Evolutionary conservation across 1,139 yeast species (phyloP).

Genomic region (Torulaspora pretoriensis): DNA sequence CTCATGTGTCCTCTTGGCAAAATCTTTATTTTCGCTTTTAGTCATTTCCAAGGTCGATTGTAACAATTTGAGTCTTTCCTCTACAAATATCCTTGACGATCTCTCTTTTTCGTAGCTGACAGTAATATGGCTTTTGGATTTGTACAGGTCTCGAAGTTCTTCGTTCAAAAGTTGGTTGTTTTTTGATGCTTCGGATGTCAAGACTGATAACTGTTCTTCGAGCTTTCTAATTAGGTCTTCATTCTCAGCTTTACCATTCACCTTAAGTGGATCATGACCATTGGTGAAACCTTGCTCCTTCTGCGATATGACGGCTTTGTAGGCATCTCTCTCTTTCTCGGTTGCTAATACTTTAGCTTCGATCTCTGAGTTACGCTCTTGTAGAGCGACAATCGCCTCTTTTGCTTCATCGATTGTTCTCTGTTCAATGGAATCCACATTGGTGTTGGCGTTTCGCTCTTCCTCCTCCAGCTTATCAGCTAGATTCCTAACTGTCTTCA

Average conservation of each 20-base stretch:
- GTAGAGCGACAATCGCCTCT: slow-evolving; percentile 64
- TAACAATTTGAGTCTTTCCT: slow-evolving; percentile 43
- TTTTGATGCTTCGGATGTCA: slow-evolving; percentile 42
- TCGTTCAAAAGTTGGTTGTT: slow-evolving; percentile 42
- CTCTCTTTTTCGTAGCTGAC: slow-evolving; percentile 45
- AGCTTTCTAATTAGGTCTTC: slow-evolving; percentile 33
- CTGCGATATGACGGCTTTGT: slow-evolving; percentile 10
- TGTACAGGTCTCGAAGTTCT: slow-evolving; percentile 39
- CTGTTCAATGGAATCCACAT: slow-evolving; percentile 49
- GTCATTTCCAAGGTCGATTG: slow-evolving; percentile 40
- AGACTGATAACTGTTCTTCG: slow-evolving; percentile 37
- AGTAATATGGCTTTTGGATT: slow-evolving; percentile 50
- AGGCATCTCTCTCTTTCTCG: slow-evolving; percentile 25
- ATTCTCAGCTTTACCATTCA: slow-evolving; percentile 23
- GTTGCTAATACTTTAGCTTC: slow-evolving; percentile 18
- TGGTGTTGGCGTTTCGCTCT: slow-evolving; percentile 40
- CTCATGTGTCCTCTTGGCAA: slow-evolving; percentile 42
- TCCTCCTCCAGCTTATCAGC: slow-evolving; percentile 62
- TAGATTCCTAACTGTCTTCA: slow-evolving; percentile 62
- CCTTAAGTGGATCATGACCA: not conserved
- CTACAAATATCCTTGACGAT: slow-evolving; percentile 44
- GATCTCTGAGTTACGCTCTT: slow-evolving; percentile 54
- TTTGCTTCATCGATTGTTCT: slow-evolving; percentile 69
- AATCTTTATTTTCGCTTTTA: slow-evolving; percentile 45
- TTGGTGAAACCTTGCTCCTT: not conserved